Conservation (phyloP, 2,329 filamentous ascomycete genomes). For the Ceratocystis cubensis region DNA sequence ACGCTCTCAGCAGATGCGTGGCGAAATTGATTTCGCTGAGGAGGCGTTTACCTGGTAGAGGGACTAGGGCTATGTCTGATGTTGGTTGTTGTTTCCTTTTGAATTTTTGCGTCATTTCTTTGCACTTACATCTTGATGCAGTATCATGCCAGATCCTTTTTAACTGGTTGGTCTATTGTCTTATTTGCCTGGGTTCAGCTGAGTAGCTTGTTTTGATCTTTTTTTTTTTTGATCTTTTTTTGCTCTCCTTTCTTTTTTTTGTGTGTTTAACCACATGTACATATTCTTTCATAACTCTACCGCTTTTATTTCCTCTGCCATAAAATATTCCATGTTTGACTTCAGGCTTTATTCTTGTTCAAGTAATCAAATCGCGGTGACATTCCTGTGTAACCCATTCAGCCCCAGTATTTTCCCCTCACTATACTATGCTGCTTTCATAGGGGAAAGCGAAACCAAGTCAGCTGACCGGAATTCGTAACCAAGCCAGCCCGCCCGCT, state of each 20-base stretch:
- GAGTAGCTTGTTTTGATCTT: neutral
- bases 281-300: neutral
- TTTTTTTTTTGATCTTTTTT: neutral
- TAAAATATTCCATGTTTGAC: neutral
- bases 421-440: too few species aligned
- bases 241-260: constrained; percentile 2
- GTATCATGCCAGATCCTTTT: neutral
- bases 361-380: neutral
- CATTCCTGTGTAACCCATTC: neutral
- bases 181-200: neutral
- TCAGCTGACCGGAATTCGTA: too few species aligned
- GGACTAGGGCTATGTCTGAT: neutral
- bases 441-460: too few species aligned
- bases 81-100: constrained; percentile 11
- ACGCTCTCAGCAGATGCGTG: constrained; percentile 49
- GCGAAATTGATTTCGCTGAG: constrained; percentile 65
- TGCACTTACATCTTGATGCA: constrained; percentile 2
- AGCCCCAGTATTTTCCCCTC: too few species aligned
- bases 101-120: constrained; percentile 1
- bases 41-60: constrained; percentile 56
- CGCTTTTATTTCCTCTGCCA: neutral
- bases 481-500: too few species aligned
- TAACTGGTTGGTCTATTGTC: neutral
- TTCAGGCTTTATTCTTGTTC: neutral
- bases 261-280: neutral